A percentile compares a stretch with the other conserved stretches of the same genome.
These are phyloP conservation scores for Aspergillus pseudotamarii DNA, from an alignment of 2,329 filamentous ascomycete genomes.

Conservation along the genomic window DNA sequence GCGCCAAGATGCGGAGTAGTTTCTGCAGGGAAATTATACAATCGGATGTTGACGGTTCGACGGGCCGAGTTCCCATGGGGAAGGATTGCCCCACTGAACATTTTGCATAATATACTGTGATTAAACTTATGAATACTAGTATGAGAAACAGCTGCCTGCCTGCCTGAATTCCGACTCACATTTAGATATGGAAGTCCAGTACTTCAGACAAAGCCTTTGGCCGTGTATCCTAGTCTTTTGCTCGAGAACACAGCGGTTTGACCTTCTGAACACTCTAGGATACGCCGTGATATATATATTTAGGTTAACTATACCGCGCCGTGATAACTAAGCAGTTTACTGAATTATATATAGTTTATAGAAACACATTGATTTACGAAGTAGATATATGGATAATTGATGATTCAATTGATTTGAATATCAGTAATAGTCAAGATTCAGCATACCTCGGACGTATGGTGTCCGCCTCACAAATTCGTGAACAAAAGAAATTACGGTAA, in stretches of 20 bases:
- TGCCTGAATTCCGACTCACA: no score
- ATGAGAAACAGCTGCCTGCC: not conserved
- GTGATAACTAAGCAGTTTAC: no score
- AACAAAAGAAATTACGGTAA: conserved; percentile 10
- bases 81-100: not conserved
- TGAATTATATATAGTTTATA: no score
- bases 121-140: not conserved
- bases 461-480: not conserved
- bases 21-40: not conserved
- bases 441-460: not conserved
- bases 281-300: no score
- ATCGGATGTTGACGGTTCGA: not conserved
- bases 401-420: not conserved
- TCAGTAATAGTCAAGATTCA: not conserved
- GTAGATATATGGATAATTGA: not conserved
- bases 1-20: conserved; percentile 9
- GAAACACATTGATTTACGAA: no score
- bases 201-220: no score
- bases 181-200: no score
- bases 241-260: no score
- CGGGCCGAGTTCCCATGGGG: conserved; percentile 15
- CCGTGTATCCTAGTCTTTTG: no score
- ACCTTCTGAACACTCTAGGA: no score
- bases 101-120: not conserved
- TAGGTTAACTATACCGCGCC: no score